Conservation (phyloP, 2,329 filamentous ascomycete genomes). For the Apiospora koreana region DNA sequence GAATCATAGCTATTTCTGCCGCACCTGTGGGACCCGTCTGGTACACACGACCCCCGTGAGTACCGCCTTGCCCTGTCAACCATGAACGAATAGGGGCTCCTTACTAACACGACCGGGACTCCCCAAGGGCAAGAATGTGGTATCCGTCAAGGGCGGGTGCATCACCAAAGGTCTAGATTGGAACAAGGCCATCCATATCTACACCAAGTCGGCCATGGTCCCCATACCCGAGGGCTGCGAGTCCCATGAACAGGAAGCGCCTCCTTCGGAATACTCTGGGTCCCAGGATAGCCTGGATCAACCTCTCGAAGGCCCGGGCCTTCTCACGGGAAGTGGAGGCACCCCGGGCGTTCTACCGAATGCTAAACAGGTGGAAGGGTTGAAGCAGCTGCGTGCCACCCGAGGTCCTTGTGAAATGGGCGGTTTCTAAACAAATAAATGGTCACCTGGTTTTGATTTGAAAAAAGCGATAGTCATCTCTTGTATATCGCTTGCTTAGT, state of each 20-base stretch:
- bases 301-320: conserved; percentile 32
- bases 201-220: conserved; percentile 67
- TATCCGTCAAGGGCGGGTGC: conserved; percentile 69
- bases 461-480: neutral
- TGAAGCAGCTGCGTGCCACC: neutral
- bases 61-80: neutral
- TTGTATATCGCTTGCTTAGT: neutral
- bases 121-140: conserved; percentile 54
- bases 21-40: conserved; percentile 64
- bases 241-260: conserved; percentile 51
- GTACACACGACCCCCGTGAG: conserved; percentile 61
- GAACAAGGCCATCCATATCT: conserved; percentile 64
- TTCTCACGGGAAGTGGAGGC: conserved; percentile 37
- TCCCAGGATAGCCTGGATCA: conserved; percentile 51
- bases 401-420: conserved; percentile 33
- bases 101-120: neutral
- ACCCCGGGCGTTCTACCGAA: conserved; percentile 16
- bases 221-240: conserved; percentile 67
- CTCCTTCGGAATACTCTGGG: conserved; percentile 42
- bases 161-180: conserved; percentile 61
- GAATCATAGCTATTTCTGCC: conserved; percentile 62
- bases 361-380: neutral
- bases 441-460: neutral
- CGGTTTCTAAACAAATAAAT: neutral
- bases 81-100: neutral